Conservation (phyloP, 2,329 filamentous ascomycete genomes). For the Drechslera avenae region DNA sequence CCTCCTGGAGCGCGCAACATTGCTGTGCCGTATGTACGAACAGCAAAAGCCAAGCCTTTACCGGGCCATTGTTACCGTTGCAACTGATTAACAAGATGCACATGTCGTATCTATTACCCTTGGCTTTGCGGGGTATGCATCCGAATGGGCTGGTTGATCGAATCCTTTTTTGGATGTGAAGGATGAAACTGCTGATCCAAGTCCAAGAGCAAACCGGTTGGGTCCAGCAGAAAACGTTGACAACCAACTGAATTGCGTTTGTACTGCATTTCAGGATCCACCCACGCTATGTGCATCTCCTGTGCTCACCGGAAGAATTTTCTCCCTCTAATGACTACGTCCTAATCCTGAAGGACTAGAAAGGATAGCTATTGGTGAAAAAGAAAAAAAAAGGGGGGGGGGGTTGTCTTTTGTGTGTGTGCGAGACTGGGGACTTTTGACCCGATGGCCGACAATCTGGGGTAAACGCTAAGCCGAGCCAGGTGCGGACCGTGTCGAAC, state of each 20-base stretch:
- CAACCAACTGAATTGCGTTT: no score
- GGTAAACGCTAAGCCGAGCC: constrained; percentile 1
- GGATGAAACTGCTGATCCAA: constrained; percentile 3
- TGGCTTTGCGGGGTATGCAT: constrained; percentile 29
- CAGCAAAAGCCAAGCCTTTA: constrained; percentile 3
- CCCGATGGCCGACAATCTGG: constrained; percentile 6
- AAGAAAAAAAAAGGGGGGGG: not conserved
- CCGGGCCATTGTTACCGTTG: not conserved
- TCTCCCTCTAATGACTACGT: no score
- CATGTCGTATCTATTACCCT: constrained; percentile 17
- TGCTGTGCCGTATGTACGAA: not conserved
- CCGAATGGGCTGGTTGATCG: not conserved
- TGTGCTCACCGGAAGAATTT: not conserved
- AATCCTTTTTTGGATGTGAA: constrained; percentile 8
- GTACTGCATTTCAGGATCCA: not conserved
- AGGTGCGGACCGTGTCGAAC: constrained; percentile 3
- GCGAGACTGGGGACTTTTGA: not conserved
- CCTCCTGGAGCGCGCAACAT: not conserved
- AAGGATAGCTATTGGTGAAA: no score
- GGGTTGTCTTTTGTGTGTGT: not conserved
- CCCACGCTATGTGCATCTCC: not conserved
- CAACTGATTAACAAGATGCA: not conserved
- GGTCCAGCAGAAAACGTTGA: no score
- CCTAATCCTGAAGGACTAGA: not conserved
- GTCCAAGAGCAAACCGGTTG: not conserved